Conservation (phyloP, 441 rosid species). For the Euphorbia schlechtendalii region DNA sequence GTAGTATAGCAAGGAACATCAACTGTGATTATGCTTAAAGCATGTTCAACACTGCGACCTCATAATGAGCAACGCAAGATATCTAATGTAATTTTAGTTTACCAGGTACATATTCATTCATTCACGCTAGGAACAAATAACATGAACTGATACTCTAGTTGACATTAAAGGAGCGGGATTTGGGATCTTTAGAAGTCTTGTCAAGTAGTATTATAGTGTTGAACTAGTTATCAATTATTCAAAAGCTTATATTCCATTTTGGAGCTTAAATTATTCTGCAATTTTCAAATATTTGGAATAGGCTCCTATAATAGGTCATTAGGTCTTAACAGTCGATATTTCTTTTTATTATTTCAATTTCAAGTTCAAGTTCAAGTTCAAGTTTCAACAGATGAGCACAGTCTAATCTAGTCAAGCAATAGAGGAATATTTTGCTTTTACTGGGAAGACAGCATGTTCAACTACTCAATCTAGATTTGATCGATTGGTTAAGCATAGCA, state of each 20-base stretch:
- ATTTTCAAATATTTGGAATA: background rate
- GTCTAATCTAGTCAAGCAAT: constrained; percentile 2
- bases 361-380: too few species aligned
- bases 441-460: background rate
- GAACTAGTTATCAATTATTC: background rate
- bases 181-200: background rate
- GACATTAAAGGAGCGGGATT: background rate
- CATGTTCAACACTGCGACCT: background rate
- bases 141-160: background rate
- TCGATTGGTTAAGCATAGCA: too few species aligned
- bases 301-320: background rate
- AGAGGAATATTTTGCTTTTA: background rate
- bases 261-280: background rate
- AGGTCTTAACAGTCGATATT: background rate
- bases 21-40: background rate
- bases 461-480: background rate
- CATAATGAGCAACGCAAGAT: background rate
- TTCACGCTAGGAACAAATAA: background rate
- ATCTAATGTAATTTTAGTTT: background rate
- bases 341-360: background rate
- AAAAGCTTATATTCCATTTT: background rate
- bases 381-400: background rate
- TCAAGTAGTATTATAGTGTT: background rate
- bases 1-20: background rate
- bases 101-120: background rate